These are phyloP conservation scores for Cyclotella kingstonii DNA, from an alignment of 108 stramenopile genomes.

Conservation along the genomic window DNA sequence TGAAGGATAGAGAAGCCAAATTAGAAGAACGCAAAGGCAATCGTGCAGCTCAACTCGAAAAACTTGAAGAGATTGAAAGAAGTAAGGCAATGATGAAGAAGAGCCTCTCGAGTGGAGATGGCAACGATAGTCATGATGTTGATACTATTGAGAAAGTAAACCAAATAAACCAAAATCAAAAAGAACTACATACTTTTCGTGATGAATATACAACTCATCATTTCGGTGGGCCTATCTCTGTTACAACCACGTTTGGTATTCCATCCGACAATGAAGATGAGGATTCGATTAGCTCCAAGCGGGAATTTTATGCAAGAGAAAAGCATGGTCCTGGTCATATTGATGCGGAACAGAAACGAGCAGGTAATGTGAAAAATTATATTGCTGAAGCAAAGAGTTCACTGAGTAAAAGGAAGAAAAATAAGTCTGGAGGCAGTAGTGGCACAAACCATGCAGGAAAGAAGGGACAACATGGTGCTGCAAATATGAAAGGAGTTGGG, in stretches of 20 bases:
- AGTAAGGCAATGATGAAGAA: constrained; percentile 53
- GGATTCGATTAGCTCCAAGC: constrained; percentile 26
- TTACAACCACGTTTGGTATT: constrained; percentile 69
- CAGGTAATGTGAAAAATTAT: constrained; percentile 72
- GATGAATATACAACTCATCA: constrained; percentile 57
- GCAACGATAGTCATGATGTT: constrained; percentile 23
- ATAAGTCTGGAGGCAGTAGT: constrained; percentile 11
- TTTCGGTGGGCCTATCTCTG: constrained; percentile 78
- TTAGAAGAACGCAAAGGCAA: constrained; percentile 58
- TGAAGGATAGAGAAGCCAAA: constrained; percentile 80
- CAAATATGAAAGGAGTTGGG: constrained; percentile 81
- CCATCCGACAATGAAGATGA: constrained; percentile 53
- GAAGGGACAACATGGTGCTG: constrained; percentile 82
- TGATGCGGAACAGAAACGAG: constrained; percentile 62
- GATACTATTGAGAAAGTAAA: constrained; percentile 14
- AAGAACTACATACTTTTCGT: constrained; percentile 51
- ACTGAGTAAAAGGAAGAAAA: constrained; percentile 57
- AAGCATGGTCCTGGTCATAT: constrained; percentile 37
- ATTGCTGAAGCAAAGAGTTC: constrained; percentile 67
- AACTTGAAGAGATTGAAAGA: constrained; percentile 67
- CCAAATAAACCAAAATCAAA: constrained; percentile 8
- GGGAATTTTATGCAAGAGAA: constrained; percentile 15
- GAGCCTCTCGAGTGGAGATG: constrained; percentile 1
- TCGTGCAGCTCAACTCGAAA: constrained; percentile 56
- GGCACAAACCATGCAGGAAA: constrained; percentile 26